phyloP scores from a whole-genome alignment of 2,329 filamentous ascomycete genomes.

The Hawksworthiomyces lignivorus region DNA sequence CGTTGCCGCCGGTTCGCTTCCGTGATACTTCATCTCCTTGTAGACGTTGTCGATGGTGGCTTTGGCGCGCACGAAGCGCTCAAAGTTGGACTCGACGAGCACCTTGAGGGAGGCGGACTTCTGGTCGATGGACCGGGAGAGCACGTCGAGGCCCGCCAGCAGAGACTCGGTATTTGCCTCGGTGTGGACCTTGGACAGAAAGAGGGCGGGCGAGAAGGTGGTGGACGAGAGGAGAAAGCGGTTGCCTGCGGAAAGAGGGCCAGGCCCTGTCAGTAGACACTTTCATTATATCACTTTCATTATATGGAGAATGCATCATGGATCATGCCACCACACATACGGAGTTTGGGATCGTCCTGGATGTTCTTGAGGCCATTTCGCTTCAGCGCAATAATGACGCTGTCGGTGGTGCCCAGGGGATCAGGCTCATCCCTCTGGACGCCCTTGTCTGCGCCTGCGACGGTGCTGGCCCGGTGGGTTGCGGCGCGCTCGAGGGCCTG shows the following conservation, averaged over 20 bases:
- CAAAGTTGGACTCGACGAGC: conserved; percentile 95
- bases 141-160: conserved; percentile 71
- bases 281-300: too few relatives aligned
- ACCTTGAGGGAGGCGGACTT: conserved; percentile 96
- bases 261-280: too few relatives aligned
- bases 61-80: conserved; percentile 94
- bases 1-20: conserved; percentile 38
- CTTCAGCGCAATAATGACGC: conserved; percentile 73
- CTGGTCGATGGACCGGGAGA: conserved; percentile 90
- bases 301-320: neutral
- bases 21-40: conserved; percentile 84
- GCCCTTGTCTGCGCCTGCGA: conserved; percentile 52
- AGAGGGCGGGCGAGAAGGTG: conserved; percentile 85
- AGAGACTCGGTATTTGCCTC: conserved; percentile 76
- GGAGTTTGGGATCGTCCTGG: conserved; percentile 72
- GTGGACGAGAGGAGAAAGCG: conserved; percentile 94
- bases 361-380: conserved; percentile 64
- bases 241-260: conserved; percentile 55
- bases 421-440: conserved; percentile 91
- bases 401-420: conserved; percentile 79
- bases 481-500: conserved; percentile 73
- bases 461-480: conserved; percentile 57
- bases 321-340: conserved; percentile 43
- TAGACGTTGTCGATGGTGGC: conserved; percentile 98
- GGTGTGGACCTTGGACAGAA: conserved; percentile 86